Base-by-base conservation (phyloP, 2,329 filamentous ascomycete species). In the Fusarium multiceps region DNA sequence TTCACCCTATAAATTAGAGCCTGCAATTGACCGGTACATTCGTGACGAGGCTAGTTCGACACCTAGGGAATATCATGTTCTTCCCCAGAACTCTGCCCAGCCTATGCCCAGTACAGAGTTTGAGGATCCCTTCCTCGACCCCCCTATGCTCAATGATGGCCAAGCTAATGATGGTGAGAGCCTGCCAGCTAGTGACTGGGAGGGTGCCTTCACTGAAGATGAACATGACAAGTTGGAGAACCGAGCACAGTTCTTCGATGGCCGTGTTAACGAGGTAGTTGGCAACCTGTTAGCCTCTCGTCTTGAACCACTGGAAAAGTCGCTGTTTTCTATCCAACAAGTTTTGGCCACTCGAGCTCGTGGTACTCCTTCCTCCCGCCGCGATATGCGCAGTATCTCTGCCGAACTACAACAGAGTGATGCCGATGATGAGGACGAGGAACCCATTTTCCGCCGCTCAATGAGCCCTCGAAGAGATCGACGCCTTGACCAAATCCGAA, bases 351-450 rank as follows among this genome's bases (percentile, higher is more conserved):
- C 84, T 45, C 84, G 91, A 72, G 85, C 87, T 28, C 83, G 84
- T 30, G 84, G 84, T 57, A 83, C 85, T 16, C 82, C 84, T 27
- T 88, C 89, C 13, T 87, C 84, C 58, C 84, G 87, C 30, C 86
- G 86, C 42, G 86, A 87, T 27, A 84, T 88, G 70, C 88, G 89
- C 72, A 93, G 90, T 78, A 80, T 88, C 42, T 94, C 92, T 48
- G 88, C 85, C n/a, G 92, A 93, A 30, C 76, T 86, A 6, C 85
- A 88, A 49, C 90, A 97, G 63, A 98, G 95, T 77, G 96, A 98
- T 80, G 95, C 96, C 13, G 95, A 98, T 78, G 94, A 97, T 67
- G 94, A 97, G 76, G 94, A 97, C 71, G 94, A 97, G 23, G 92
- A 90, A 59, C 86, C 89, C 58, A 66, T 82, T 63, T 81, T 85